Base-by-base conservation (phyloP, 352 stramenopile species). In the Lagenidium sp. region DNA sequence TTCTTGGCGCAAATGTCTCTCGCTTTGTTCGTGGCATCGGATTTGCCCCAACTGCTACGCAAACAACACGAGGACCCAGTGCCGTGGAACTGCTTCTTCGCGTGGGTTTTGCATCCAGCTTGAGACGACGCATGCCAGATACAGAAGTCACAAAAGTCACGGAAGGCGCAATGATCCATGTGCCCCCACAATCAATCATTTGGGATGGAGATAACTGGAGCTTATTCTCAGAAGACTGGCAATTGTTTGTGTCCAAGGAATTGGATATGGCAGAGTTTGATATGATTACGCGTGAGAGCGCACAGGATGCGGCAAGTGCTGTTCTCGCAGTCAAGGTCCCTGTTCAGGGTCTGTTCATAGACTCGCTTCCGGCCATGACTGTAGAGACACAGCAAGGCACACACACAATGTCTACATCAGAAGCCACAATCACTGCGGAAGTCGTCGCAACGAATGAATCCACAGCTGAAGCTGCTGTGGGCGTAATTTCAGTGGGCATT, bases 81-180 rank as follows among this genome's bases (percentile, higher is more conserved):
- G 57, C 60, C 1, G 65, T 86, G 11, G 70, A 88, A 28, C 40
- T 82, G 11, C 41, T 85, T 11, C 57, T 92, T 13, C 76, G 86
- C 31, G 55, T 89, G 3, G 79, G 73, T 13, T 89, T 85, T 41
- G 77, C 79, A 0, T 66, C 73, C 0, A 82, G 58, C 35, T 44
- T 75, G 40, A 49, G 46, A 19, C 55, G 50, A 15, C 53, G 23
- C 20, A 40, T 53, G 11, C 32, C 35, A 4, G 10, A 16, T 18
- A 36, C 28, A 38, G 8, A 8, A 32, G 28, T 32, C 28, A 8
- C 15, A 15, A 32, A 32, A 32, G 15, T 13, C 28, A 15, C 48
- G 12, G 36, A 44, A 5, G 31, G 42, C 8, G 41, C 47, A 4
- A 57, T 66, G 49, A 32, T 48, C 3, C 53, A 64, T 19, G 53